Percentiles rank a stretch among this genome's conserved stretches.
Conservation (phyloP, 768 basidiomycete species). For the Coprinopsis marcescibilis region DNA sequence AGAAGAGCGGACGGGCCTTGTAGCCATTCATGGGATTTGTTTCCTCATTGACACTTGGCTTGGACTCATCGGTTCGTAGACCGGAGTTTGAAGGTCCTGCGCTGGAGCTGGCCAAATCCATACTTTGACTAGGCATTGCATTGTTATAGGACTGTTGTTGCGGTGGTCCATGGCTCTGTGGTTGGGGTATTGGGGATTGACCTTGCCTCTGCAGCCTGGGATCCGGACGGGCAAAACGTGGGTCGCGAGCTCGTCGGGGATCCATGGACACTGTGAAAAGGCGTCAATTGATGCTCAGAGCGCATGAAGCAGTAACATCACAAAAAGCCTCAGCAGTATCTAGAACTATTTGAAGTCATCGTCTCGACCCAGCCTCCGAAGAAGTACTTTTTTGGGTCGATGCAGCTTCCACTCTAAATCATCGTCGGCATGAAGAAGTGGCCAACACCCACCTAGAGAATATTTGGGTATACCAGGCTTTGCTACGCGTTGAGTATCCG, state of each 20-base stretch:
- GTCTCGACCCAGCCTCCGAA: slow-evolving; percentile 49
- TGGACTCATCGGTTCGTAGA: slow-evolving; percentile 9
- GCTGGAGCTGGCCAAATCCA: neutral
- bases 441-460: neutral
- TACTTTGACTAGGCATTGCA: neutral
- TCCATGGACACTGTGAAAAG: no score
- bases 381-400: slow-evolving; percentile 44
- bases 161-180: neutral
- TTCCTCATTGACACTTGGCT: neutral
- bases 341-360: slow-evolving; percentile 76
- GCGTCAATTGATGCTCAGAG: slow-evolving; percentile 11
- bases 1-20: slow-evolving; percentile 80
- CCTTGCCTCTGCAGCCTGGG: slow-evolving; percentile 48
- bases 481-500: neutral
- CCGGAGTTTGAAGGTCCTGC: neutral
- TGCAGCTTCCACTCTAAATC: slow-evolving; percentile 91
- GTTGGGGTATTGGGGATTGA: slow-evolving; percentile 1
- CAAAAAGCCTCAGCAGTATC: slow-evolving; percentile 81
- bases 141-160: neutral
- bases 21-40: slow-evolving; percentile 26
- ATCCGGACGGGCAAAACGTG: slow-evolving; percentile 67
- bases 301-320: slow-evolving; percentile 12
- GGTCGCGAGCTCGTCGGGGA: slow-evolving; percentile 75
- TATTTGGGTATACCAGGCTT: neutral
- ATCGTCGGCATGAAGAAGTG: slow-evolving; percentile 38